Conservation (phyloP, 345 rosid genomes). For the Alliaria petiolata region DNA sequence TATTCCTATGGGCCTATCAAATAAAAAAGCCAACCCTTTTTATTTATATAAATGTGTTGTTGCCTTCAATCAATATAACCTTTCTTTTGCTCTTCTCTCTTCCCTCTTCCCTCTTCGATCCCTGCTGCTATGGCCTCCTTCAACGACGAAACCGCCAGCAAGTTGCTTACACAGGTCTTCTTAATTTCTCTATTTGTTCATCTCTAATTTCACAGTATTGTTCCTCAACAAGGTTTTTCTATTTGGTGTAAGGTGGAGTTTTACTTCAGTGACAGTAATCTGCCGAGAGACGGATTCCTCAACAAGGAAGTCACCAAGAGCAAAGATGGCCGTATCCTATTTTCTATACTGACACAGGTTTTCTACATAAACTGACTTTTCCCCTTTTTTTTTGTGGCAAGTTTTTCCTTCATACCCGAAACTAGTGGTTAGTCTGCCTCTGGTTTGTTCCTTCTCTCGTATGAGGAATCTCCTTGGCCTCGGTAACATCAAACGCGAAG, state of each 20-base stretch:
- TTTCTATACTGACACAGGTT: not conserved
- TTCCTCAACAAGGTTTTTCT: not conserved
- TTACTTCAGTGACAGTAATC: conserved; percentile 42
- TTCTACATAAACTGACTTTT: not conserved
- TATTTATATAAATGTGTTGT: not conserved
- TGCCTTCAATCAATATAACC: too few relatives aligned
- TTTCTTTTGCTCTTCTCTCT: not conserved
- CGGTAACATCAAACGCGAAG: conserved; percentile 25
- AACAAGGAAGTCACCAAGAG: conserved; percentile 12
- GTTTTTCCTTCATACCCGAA: conserved; percentile 8
- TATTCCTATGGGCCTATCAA: not conserved
- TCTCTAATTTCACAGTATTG: not conserved
- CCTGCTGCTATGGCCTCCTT: conserved; percentile 19
- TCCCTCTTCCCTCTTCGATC: not conserved
- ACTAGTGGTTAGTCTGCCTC: conserved; percentile 41
- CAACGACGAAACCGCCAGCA: conserved; percentile 19
- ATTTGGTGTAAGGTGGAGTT: conserved; percentile 31
- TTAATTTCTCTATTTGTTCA: not conserved
- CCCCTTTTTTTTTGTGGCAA: not conserved
- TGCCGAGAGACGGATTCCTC: conserved; percentile 35
- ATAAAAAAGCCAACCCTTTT: not conserved
- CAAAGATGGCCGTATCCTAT: conserved; percentile 43
- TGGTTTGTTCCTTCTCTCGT: conserved; percentile 44
- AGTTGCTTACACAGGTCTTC: conserved; percentile 13
- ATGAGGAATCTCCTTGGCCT: conserved; percentile 38